phyloP scores from a whole-genome alignment of 2,329 filamentous ascomycete species.

The Alternaria dauci region DNA sequence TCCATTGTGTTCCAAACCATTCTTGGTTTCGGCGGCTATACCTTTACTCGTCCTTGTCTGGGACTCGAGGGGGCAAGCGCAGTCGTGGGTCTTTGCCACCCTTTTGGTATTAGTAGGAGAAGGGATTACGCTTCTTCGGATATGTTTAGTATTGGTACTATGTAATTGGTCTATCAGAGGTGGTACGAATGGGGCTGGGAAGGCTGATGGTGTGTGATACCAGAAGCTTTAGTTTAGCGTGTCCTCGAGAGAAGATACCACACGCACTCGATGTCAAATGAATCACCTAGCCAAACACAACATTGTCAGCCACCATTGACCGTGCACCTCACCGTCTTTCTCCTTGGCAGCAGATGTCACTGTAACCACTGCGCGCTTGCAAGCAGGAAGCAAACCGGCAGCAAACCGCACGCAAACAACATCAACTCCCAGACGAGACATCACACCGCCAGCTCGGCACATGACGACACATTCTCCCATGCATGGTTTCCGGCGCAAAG shows the following conservation, averaged over 20 bases:
- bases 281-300: constrained; percentile 10
- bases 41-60: constrained; percentile 33
- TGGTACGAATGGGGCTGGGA: constrained; percentile 3
- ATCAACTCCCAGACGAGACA: neutral
- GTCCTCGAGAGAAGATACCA: constrained; percentile 9
- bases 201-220: constrained; percentile 20
- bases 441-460: constrained; percentile 2
- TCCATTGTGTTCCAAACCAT: constrained; percentile 33
- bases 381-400: neutral
- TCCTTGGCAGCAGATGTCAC: neutral
- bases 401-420: constrained; percentile 1
- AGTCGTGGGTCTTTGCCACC: constrained; percentile 37
- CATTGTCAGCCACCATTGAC: neutral
- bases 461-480: neutral
- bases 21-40: constrained; percentile 46
- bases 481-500: constrained; percentile 2
- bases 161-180: constrained; percentile 27
- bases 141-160: constrained; percentile 32
- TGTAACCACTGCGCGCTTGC: neutral
- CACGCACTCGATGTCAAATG: constrained; percentile 1
- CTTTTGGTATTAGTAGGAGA: constrained; percentile 10
- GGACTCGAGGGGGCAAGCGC: constrained; percentile 40
- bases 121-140: constrained; percentile 18
- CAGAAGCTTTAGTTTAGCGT: constrained; percentile 11
- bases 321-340: neutral